Evolutionary conservation across 148 eudicot genomes (phyloP).

Genomic region (Nyssa sinensis): DNA sequence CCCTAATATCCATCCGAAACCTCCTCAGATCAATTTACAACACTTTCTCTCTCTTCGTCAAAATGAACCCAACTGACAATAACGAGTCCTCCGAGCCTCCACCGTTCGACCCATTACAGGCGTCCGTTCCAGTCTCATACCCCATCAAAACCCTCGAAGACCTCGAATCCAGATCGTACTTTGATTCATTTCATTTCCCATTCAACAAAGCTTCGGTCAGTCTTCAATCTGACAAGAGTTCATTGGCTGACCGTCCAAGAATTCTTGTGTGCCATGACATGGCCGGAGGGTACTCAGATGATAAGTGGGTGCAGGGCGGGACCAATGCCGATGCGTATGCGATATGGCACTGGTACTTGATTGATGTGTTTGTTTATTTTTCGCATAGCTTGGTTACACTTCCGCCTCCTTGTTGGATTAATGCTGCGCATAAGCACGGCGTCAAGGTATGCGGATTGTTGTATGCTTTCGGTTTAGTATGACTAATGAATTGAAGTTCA

Average conservation of each 20-base stretch:
- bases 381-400: constrained; percentile 83
- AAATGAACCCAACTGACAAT: constrained; percentile 20
- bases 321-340: constrained; percentile 61
- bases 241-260: constrained; percentile 50
- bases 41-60: constrained; percentile 8
- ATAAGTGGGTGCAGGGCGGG: constrained; percentile 87
- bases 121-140: constrained; percentile 62
- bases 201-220: constrained; percentile 51
- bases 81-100: constrained; percentile 28
- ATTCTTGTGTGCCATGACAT: constrained; percentile 88
- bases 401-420: constrained; percentile 92
- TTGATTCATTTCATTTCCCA: constrained; percentile 68
- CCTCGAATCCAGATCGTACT: constrained; percentile 64
- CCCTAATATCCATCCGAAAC: neutral
- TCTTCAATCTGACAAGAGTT: constrained; percentile 10
- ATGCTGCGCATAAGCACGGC: constrained; percentile 87
- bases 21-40: neutral
- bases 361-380: constrained; percentile 90
- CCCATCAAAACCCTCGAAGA: constrained; percentile 72
- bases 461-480: neutral
- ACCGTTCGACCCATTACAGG: constrained; percentile 51
- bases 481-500: neutral
- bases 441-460: constrained; percentile 50
- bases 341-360: constrained; percentile 97
- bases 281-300: constrained; percentile 86